Evolutionary conservation across 108 stramenopile species (phyloP).

Genomic region (Schizochytrium sp.): DNA sequence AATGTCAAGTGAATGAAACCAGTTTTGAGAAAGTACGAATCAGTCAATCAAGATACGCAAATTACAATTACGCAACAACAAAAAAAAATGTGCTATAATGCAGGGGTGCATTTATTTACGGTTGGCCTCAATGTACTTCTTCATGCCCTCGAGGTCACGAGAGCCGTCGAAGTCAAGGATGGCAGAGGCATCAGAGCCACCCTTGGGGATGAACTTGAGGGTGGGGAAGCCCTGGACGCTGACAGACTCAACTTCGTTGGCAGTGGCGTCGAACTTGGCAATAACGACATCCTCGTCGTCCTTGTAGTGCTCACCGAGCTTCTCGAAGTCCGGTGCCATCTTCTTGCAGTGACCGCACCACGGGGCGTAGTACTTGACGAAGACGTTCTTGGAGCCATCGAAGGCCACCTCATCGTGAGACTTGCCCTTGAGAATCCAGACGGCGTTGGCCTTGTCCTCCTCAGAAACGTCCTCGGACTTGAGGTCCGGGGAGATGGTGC

Average conservation of each 20-base stretch:
- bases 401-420: constrained; percentile 66
- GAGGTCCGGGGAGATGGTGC: constrained; percentile 69
- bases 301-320: constrained; percentile 71
- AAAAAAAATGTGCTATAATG: too few relatives aligned
- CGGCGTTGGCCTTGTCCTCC: constrained; percentile 68
- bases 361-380: constrained; percentile 83
- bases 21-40: too few relatives aligned
- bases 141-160: constrained; percentile 73
- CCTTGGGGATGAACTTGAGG: constrained; percentile 77
- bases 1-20: too few relatives aligned
- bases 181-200: constrained; percentile 63
- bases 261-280: constrained; percentile 81
- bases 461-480: constrained; percentile 72
- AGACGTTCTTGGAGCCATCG: constrained; percentile 75
- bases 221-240: constrained; percentile 77
- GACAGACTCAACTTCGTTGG: constrained; percentile 79
- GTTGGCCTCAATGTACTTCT: constrained; percentile 72
- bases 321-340: constrained; percentile 75
- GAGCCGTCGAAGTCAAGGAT: constrained; percentile 69
- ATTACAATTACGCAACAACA: too few relatives aligned
- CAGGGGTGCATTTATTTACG: not conserved
- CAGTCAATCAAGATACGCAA: too few relatives aligned
- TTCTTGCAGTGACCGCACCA: constrained; percentile 85
- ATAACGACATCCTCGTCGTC: constrained; percentile 73
- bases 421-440: constrained; percentile 74